These are phyloP conservation scores for Penicillium canescens DNA, from an alignment of 495 filamentous ascomycete species.

Conservation along the genomic window DNA sequence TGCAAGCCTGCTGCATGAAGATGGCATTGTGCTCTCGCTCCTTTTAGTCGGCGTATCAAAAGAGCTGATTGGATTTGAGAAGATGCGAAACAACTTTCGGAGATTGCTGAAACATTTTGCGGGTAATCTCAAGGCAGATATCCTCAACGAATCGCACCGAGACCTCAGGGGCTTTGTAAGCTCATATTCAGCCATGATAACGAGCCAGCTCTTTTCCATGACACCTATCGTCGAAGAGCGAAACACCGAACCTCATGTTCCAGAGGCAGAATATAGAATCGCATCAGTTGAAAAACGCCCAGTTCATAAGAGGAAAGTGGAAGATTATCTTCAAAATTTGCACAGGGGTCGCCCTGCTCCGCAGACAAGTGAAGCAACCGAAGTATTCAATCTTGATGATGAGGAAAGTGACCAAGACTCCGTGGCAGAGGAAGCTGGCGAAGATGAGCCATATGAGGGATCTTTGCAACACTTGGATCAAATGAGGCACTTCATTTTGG, in stretches of 20 bases:
- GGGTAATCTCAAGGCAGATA: neutral
- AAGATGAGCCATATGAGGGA: neutral
- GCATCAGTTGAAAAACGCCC: neutral
- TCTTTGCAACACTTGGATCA: neutral
- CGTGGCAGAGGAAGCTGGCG: neutral
- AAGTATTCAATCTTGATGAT: no score
- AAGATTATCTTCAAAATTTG: neutral
- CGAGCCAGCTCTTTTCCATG: neutral
- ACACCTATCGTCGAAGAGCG: neutral
- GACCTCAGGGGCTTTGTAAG: neutral
- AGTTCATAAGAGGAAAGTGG: neutral
- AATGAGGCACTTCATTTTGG: neutral
- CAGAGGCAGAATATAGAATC: no score
- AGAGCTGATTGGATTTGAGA: neutral
- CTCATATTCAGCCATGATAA: neutral
- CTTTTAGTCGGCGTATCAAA: neutral
- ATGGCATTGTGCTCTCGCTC: neutral
- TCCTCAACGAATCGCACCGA: neutral
- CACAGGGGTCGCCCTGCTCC: no score
- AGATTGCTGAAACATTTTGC: neutral
- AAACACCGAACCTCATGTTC: no score
- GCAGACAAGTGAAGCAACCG: neutral
- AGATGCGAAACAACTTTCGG: neutral
- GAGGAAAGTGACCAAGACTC: neutral
- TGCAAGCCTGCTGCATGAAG: no score